Evolutionary conservation across 208 protist species (phyloP), one percentile per base, ranked within the genome.

Genomic region (Crithidia mellificae): DNA sequence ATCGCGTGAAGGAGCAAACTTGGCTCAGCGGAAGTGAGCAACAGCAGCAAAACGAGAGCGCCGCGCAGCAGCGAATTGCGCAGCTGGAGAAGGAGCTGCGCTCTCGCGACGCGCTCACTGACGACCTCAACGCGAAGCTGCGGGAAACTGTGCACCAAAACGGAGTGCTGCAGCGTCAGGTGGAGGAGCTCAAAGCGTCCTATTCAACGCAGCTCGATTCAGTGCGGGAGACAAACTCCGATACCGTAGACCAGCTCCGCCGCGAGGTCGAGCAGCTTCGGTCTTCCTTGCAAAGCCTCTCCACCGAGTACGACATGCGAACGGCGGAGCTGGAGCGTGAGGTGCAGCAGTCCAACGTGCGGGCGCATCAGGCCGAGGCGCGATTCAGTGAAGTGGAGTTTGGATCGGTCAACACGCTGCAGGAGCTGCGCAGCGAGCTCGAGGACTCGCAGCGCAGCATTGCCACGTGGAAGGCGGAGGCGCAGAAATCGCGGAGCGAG

Each of bases 341-440:
- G 68, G 71, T 92, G 20, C 64, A 61, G 24, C 69, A 83, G 51
- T 82, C 88, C 9, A 83, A 77, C 63, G 63, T 63, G 36, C 78
- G 85, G 12, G 84, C 80, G 2, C 72, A 87, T 56, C 61, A 77
- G 24, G 88, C 88, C 6, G 85, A 91, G 68, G 61, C 72, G 32
- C 78, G 74, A 15, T 74, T 91, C 14, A 81, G 62, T 29, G 81
- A 88, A 44, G 63, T 85, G 39, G 61, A 68, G 51, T 32, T 79
- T 49, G 69, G 63, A 14, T 77, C 81, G 4, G 66, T 86, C 30
- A 71, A 50, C 58, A 82, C 80, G 2, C 46, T 90, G 66, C 78
- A 76, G 12, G 83, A 86, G 47, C 53, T 93, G 29, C 76, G 84
- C 0, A 67, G 46, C 34, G 81, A 89, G 39, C 59, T 93, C 9